phyloP scores from a whole-genome alignment of 768 basidiomycete genomes.

The Omphalotus guepiniiformis region DNA sequence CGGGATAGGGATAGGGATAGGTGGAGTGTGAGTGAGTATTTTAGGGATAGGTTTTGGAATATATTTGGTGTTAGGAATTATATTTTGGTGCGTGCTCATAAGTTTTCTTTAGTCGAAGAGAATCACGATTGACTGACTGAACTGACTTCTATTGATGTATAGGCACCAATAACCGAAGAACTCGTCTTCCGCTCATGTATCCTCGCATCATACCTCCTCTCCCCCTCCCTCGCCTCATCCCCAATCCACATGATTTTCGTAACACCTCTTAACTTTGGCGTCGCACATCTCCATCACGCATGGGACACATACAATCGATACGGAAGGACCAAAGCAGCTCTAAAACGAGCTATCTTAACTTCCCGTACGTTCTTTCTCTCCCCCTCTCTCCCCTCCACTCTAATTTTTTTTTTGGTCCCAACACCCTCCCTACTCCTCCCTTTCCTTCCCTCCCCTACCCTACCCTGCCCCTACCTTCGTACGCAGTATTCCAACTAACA shows the following conservation, averaged over 20 bases:
- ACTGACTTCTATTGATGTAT: constrained; percentile 44
- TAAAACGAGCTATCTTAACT: constrained; percentile 53
- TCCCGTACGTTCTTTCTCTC: constrained; percentile 38
- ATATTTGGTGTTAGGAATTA: constrained; percentile 9
- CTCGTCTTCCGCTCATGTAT: constrained; percentile 87
- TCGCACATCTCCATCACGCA: constrained; percentile 91
- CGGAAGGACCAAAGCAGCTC: constrained; percentile 64
- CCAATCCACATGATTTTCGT: constrained; percentile 64
- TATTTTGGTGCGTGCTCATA: too few species aligned
- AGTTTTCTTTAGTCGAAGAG: constrained; percentile 16
- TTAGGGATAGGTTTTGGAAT: constrained; percentile 31
- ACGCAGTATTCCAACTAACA: constrained; percentile 74
- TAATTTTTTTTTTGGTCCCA: too few species aligned
- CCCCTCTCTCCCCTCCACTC: too few species aligned
- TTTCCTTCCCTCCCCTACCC: background rate
- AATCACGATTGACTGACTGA: background rate
- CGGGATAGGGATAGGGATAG: constrained; percentile 40
- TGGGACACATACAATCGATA: constrained; percentile 78
- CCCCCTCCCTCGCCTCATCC: constrained; percentile 37
- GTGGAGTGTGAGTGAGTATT: constrained; percentile 69
- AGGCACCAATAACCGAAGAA: constrained; percentile 92
- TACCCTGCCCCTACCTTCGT: background rate
- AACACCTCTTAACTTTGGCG: constrained; percentile 83
- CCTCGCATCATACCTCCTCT: constrained; percentile 66
- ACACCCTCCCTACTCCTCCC: too few species aligned